Conservation (phyloP, 495 filamentous ascomycete species). For the Daldinia caldariorum region DNA sequence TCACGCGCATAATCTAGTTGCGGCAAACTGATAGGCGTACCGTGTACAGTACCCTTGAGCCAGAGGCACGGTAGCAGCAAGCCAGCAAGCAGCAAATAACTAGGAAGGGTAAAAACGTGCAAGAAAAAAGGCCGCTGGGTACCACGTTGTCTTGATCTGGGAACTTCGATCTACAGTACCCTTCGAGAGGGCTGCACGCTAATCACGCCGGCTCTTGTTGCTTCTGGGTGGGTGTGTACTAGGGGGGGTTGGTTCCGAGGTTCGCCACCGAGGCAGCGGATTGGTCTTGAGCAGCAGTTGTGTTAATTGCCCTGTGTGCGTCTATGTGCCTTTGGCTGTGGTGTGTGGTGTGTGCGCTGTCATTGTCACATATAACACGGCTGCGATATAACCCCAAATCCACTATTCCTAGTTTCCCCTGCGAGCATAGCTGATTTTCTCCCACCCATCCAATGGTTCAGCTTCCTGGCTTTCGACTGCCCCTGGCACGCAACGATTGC, state of each 20-base stretch:
- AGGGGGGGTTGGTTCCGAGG: conserved; percentile 34
- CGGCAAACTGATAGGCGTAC: not conserved
- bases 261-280: conserved; percentile 41
- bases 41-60: not conserved
- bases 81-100: conserved; percentile 5
- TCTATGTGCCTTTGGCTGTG: conserved; percentile 32
- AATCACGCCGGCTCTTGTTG: conserved; percentile 45
- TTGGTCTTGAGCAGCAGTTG: conserved; percentile 30
- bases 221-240: conserved; percentile 22
- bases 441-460: conserved; percentile 38
- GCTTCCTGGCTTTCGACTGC: conserved; percentile 24
- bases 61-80: conserved; percentile 4
- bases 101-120: conserved; percentile 25
- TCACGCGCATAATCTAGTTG: not conserved
- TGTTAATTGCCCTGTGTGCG: conserved; percentile 34
- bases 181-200: conserved; percentile 39
- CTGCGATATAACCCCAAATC: conserved; percentile 48
- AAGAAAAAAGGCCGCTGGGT: conserved; percentile 23
- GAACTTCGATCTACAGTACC: conserved; percentile 45
- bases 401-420: conserved; percentile 35
- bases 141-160: conserved; percentile 39
- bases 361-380: conserved; percentile 50
- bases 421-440: conserved; percentile 15
- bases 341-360: conserved; percentile 49
- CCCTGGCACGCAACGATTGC: conserved; percentile 39